Evolutionary conservation across 805 yeast genomes (phyloP).

Genomic region (Jamesozyma hellenica): DNA sequence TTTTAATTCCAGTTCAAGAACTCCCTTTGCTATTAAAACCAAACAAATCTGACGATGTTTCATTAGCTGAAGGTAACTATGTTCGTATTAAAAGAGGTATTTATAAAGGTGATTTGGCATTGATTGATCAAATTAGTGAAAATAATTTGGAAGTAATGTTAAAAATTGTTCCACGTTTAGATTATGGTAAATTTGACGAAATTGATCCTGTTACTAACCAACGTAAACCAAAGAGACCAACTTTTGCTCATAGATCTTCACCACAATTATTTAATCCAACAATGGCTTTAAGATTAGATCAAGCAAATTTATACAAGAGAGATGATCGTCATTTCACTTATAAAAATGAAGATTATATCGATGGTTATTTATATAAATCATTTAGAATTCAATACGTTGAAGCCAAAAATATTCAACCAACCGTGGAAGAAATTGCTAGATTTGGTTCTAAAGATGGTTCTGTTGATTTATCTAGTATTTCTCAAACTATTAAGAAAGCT

Average conservation of each 20-base stretch:
- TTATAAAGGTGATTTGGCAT: conserved; percentile 86
- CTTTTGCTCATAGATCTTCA: conserved; percentile 64
- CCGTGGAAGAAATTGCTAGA: conserved; percentile 76
- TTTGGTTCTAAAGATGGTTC: conserved; percentile 77
- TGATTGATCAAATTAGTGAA: conserved; percentile 86
- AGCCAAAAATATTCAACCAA: conserved; percentile 75
- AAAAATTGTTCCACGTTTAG: conserved; percentile 85
- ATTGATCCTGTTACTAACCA: conserved; percentile 44
- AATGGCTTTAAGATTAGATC: conserved; percentile 81
- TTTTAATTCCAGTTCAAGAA: conserved; percentile 90
- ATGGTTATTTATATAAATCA: conserved; percentile 81
- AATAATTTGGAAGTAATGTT: conserved; percentile 93
- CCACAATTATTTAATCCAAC: conserved; percentile 79
- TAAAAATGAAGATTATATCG: conserved; percentile 78
- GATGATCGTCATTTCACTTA: conserved; percentile 59
- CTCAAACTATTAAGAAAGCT: conserved; percentile 68
- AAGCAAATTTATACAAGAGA: conserved; percentile 58
- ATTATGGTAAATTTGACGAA: conserved; percentile 61
- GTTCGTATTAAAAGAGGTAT: conserved; percentile 86
- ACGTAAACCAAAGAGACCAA: conserved; percentile 41
- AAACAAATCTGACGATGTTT: conserved; percentile 76
- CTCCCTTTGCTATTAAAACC: conserved; percentile 89
- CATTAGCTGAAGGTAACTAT: conserved; percentile 83
- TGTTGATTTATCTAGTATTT: conserved; percentile 78
- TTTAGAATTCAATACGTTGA: conserved; percentile 74